phyloP scores from a whole-genome alignment of 129 eudicot genomes.

The Artemisia argyi region DNA sequence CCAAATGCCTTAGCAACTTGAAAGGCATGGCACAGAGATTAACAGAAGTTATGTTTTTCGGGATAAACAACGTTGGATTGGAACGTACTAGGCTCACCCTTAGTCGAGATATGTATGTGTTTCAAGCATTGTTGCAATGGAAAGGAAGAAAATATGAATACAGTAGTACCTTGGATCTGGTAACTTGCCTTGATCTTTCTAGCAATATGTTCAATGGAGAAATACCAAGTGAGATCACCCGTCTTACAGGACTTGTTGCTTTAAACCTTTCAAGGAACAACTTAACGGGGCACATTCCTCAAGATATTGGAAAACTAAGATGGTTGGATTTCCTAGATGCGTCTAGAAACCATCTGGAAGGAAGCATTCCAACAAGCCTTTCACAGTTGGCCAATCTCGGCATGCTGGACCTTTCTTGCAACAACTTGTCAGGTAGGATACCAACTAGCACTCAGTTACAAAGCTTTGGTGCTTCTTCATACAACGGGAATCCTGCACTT shows the following conservation, averaged over 20 bases:
- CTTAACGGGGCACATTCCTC: constrained; percentile 28
- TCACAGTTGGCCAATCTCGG: constrained; percentile 1
- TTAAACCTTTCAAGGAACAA: no score
- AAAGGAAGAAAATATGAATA: no score
- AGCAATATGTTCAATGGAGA: constrained; percentile 20
- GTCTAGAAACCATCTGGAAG: constrained; percentile 9
- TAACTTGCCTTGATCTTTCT: no score
- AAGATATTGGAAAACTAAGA: neutral
- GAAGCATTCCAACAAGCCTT: constrained; percentile 18
- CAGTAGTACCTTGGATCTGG: no score
- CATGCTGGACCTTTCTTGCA: neutral
- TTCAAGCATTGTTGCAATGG: no score
- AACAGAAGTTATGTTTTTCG: no score
- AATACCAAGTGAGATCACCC: neutral
- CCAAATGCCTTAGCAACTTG: neutral
- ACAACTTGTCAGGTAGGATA: no score
- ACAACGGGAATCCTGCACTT: no score
- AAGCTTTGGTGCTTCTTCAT: no score
- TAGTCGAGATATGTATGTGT: neutral
- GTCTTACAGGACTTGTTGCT: neutral
- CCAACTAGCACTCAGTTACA: neutral
- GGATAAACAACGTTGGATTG: no score
- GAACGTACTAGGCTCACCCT: neutral
- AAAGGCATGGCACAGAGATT: neutral
- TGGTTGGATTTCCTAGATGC: no score